Evolutionary conservation across 768 basidiomycete species (phyloP).

Genomic region (Nidularia pulvinata): DNA sequence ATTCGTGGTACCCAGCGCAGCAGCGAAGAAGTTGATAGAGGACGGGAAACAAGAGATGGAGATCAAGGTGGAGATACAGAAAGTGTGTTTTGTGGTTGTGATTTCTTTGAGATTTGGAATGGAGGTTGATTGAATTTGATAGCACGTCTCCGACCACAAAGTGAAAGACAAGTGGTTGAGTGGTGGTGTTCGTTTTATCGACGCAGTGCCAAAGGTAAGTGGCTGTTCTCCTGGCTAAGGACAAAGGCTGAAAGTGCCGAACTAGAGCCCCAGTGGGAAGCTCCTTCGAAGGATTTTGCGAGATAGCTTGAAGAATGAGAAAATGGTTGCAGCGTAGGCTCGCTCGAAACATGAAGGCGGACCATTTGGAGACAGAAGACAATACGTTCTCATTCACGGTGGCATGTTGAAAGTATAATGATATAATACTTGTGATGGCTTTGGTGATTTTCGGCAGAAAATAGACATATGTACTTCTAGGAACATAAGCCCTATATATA

Average conservation of each 20-base stretch:
- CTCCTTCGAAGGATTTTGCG: not conserved
- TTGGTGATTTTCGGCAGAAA: too few species aligned
- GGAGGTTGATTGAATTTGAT: not conserved
- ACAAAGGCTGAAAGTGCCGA: not conserved
- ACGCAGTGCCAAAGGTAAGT: constrained; percentile 8
- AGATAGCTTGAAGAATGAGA: too few species aligned
- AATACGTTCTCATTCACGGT: too few species aligned
- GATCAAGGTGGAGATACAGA: constrained; percentile 26
- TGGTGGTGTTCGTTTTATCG: constrained; percentile 26
- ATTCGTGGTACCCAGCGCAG: constrained; percentile 42
- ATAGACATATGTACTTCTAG: too few species aligned
- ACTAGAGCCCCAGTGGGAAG: not conserved
- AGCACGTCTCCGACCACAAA: constrained; percentile 37
- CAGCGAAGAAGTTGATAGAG: constrained; percentile 23
- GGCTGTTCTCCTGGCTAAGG: not conserved
- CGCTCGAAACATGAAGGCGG: too few species aligned
- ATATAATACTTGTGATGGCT: too few species aligned
- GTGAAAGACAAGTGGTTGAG: constrained; percentile 47
- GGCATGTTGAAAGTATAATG: too few species aligned
- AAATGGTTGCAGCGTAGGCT: too few species aligned
- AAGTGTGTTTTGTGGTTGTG: not conserved
- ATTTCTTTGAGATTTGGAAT: constrained; percentile 10
- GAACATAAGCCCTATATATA: too few species aligned
- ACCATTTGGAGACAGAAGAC: too few species aligned
- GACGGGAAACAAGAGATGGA: constrained; percentile 22